Conservation (phyloP, 169 alveolate genomes). For the Amoebophrya sp. region DNA sequence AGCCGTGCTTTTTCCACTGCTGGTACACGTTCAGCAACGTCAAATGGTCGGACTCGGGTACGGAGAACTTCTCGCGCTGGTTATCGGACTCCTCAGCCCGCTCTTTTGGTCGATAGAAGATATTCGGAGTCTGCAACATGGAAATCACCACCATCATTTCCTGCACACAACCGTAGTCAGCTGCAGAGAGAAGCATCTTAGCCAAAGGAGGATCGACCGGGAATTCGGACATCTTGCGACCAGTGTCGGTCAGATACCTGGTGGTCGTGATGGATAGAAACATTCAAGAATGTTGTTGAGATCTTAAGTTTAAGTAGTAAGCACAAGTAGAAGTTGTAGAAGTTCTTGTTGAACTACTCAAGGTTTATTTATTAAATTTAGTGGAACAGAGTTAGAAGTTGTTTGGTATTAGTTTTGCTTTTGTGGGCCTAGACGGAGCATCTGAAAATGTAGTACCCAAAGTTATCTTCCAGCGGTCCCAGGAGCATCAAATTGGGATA, state of each 20-base stretch:
- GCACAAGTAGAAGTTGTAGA: no score
- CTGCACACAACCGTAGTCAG: slow-evolving; percentile 78
- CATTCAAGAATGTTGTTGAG: no score
- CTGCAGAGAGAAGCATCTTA: slow-evolving; percentile 89
- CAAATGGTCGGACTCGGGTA: slow-evolving; percentile 97
- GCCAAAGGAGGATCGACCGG: slow-evolving; percentile 98
- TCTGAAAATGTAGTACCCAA: no score
- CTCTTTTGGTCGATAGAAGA: slow-evolving; percentile 96
- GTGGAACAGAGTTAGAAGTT: no score
- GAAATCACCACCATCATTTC: slow-evolving; percentile 94
- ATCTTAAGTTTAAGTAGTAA: no score
- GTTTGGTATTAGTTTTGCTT: no score
- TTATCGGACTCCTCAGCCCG: slow-evolving; percentile 85
- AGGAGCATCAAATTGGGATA: no score
- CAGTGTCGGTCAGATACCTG: slow-evolving; percentile 73
- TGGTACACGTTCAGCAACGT: slow-evolving; percentile 95
- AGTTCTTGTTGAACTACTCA: no score
- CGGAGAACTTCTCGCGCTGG: slow-evolving; percentile 94
- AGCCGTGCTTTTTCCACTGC: slow-evolving; percentile 90
- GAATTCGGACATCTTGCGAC: slow-evolving; percentile 92
- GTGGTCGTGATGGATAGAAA: no score
- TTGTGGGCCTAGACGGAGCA: no score
- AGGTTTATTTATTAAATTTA: no score
- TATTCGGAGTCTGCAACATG: slow-evolving; percentile 93
- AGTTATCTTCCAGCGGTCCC: no score